Evolutionary conservation across 768 basidiomycete species (phyloP).

Genomic region (Leccinellum albellum): DNA sequence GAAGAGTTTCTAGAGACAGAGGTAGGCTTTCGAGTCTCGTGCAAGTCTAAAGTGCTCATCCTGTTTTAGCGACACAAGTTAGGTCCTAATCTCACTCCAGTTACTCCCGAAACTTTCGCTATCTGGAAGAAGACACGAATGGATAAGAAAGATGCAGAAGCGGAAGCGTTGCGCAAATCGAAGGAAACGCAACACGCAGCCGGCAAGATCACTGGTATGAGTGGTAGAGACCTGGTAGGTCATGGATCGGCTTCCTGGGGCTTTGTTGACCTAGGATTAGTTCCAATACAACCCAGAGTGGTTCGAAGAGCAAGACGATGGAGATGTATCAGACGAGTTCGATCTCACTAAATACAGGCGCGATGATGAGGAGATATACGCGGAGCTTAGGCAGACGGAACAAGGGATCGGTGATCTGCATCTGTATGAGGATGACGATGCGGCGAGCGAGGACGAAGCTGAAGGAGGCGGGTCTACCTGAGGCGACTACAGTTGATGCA

Average conservation of each 20-base stretch:
- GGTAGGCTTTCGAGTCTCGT: constrained; percentile 43
- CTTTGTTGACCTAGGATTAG: constrained; percentile 35
- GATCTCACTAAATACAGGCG: constrained; percentile 59
- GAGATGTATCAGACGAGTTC: constrained; percentile 44
- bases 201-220: constrained; percentile 91
- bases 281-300: constrained; percentile 96
- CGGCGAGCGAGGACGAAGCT: constrained; percentile 1
- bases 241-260: background rate
- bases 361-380: constrained; percentile 28
- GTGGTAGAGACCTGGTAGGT: constrained; percentile 87
- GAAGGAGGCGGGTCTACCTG: background rate
- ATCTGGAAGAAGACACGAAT: constrained; percentile 93
- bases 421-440: constrained; percentile 23
- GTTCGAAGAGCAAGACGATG: constrained; percentile 76
- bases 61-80: constrained; percentile 83
- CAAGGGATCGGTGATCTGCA: constrained; percentile 11
- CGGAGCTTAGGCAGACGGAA: constrained; percentile 24
- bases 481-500: background rate
- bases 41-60: background rate
- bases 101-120: constrained; percentile 88
- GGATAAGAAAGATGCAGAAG: constrained; percentile 92
- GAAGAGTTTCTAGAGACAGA: constrained; percentile 98
- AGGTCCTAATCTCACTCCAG: constrained; percentile 84
- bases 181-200: constrained; percentile 80
- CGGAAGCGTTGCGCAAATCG: constrained; percentile 73